Evolutionary conservation across 179 eudicot species (phyloP).

Genomic region (Gypsophila paniculata): DNA sequence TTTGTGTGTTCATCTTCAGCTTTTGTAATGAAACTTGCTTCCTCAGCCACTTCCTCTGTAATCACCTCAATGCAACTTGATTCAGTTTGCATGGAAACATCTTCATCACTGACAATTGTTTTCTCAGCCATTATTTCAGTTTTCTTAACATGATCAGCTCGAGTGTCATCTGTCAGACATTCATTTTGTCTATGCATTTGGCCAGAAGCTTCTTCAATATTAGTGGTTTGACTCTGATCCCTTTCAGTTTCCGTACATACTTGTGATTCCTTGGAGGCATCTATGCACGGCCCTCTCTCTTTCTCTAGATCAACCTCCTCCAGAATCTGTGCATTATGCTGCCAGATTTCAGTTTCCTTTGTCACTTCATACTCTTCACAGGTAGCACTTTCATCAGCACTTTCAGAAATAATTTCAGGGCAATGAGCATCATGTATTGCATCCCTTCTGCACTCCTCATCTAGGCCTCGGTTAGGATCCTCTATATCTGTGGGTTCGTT

Average conservation of each 20-base stretch:
- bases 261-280: slow-evolving; percentile 19
- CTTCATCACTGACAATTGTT: slow-evolving; percentile 10
- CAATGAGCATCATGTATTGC: slow-evolving; percentile 17
- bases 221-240: slow-evolving; percentile 8
- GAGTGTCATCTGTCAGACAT: slow-evolving; percentile 3
- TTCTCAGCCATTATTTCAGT: slow-evolving; percentile 14
- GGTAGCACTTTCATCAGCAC: slow-evolving; percentile 21
- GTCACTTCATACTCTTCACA: slow-evolving; percentile 19
- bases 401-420: slow-evolving; percentile 22
- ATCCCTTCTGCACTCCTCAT: slow-evolving; percentile 26
- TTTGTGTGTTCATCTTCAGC: background rate
- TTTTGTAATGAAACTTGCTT: background rate
- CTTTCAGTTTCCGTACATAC: slow-evolving; percentile 20
- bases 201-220: slow-evolving; percentile 21
- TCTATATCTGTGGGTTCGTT: slow-evolving; percentile 19
- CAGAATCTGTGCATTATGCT: slow-evolving; percentile 12
- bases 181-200: slow-evolving; percentile 21
- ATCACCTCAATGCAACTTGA: slow-evolving; percentile 10
- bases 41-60: slow-evolving; percentile 7
- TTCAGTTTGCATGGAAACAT: slow-evolving; percentile 11
- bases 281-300: slow-evolving; percentile 14
- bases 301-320: slow-evolving; percentile 21
- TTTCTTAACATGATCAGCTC: slow-evolving; percentile 9
- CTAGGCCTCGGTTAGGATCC: slow-evolving; percentile 10
- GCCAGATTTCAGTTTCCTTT: slow-evolving; percentile 24